Base-by-base conservation (phyloP, 371 early-diverging fungal genomes). In the Mortierella sp. region DNA sequence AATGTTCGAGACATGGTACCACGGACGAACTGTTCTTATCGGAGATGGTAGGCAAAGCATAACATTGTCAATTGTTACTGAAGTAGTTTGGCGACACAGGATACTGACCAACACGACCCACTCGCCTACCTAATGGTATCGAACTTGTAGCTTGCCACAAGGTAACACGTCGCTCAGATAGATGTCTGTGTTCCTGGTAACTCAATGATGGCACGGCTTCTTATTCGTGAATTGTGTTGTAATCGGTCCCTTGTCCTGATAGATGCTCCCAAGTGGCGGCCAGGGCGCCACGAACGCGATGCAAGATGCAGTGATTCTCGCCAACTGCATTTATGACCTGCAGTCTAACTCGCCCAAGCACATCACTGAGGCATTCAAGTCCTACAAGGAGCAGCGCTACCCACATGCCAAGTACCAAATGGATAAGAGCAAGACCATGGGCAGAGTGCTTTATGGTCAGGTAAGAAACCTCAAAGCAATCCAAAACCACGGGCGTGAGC, bases 251-350 rank as follows among this genome's bases (percentile, higher is more conserved):
- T 34, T 34, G 49, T n/a, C 29, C 34, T 34, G n/a, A 27, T 48
- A 57, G 58, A 37, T 57, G 44, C 51, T 60, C 40, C 65, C 65
- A 24, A 60, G 56, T 21, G 71, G 47, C 19, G 72, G 72, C 19
- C 61, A 60, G 43, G 66, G 67, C 45, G 71, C 65, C 19, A 48
- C 54, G 6, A 71, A 64, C 34, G 71, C 71, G 7, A 39, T 71
- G 57, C 66, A 65, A 22, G 71, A 71, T 48, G 66, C 71, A 2
- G 66, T 71, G 0, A 54, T 71, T 17, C 61, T 71, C 7, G 60
- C 71, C 48, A 71, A 71, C 31, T 63, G 63, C 41, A 21, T 59
- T 37, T 63, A 69, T n/a, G 71, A 70, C 9, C 25, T 70, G 49
- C 8, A 19, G 1, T 63, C 63, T 10, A 39, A 22, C 12, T 44